Conservation (phyloP, 164 flowering plant species). For the Aristolochia californica region DNA sequence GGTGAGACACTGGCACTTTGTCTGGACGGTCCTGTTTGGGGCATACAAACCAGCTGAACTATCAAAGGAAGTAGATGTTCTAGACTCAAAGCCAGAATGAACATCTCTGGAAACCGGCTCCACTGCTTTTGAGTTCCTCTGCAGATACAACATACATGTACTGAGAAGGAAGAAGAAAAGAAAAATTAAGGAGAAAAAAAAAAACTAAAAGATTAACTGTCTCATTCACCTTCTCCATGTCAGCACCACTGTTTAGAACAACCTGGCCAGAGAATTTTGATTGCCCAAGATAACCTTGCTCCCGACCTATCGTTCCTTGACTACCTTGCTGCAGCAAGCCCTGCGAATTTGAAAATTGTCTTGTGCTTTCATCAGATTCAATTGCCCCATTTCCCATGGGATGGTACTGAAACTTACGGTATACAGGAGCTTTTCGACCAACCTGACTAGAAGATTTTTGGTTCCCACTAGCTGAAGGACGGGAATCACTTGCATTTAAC, state of each 20-base stretch:
- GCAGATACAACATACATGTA: conserved; percentile 30
- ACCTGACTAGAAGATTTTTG: conserved; percentile 35
- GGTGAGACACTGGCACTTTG: conserved; percentile 29
- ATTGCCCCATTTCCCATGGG: conserved; percentile 80
- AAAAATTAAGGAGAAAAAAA: not conserved
- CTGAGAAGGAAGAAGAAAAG: conserved; percentile 11
- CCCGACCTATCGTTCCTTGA: conserved; percentile 23
- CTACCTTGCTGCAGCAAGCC: conserved; percentile 22
- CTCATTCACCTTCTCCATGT: conserved; percentile 55
- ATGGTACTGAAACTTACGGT: conserved; percentile 73
- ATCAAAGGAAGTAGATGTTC: conserved; percentile 24
- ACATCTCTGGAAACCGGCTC: conserved; percentile 23
- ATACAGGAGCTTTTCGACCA: conserved; percentile 17
- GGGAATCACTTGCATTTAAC: conserved; percentile 24
- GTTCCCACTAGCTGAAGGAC: conserved; percentile 24
- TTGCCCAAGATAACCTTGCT: conserved; percentile 29
- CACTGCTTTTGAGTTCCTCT: conserved; percentile 27
- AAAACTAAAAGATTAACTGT: not conserved
- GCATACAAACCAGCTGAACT: conserved; percentile 21
- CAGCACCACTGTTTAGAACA: conserved; percentile 18
- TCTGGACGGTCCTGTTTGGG: conserved; percentile 21
- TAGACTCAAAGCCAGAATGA: conserved; percentile 22
- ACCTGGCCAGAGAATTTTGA: conserved; percentile 28
- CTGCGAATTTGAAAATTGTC: conserved; percentile 23
- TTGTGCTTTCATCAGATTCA: conserved; percentile 31